A percentile compares a stretch with the other conserved stretches of the same genome.
Evolutionary conservation across 2,329 filamentous ascomycete species (phyloP).

Genomic region (Beauveria australis): DNA sequence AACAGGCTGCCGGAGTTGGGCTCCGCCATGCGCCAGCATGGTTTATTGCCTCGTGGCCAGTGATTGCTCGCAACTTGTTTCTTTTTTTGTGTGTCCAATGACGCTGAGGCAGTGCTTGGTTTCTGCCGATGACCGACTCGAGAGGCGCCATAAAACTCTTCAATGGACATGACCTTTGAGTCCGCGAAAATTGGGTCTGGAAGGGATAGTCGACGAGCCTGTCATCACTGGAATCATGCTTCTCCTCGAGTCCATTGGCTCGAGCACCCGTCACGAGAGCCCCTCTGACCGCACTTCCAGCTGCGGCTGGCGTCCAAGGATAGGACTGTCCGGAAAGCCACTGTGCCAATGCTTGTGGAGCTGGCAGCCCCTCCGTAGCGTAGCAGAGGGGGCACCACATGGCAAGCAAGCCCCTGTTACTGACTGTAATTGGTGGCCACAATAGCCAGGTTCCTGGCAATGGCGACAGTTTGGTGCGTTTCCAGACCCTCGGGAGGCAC

Average conservation of each 20-base stretch:
- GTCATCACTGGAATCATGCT: not conserved
- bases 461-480: conserved; percentile 20
- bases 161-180: not conserved
- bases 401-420: conserved; percentile 11
- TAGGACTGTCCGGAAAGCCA: not conserved
- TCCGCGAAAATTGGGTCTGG: conserved; percentile 2
- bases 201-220: not conserved
- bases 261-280: not conserved
- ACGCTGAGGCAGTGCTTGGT: not conserved
- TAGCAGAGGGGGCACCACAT: conserved; percentile 9
- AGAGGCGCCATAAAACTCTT: not conserved
- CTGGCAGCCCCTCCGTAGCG: conserved; percentile 3
- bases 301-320: conserved; percentile 5
- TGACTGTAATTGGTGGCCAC: conserved; percentile 12
- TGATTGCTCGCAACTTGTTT: not conserved
- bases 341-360: not conserved
- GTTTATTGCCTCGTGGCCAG: not conserved
- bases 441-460: conserved; percentile 17
- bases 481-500: conserved; percentile 27
- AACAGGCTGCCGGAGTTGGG: not conserved
- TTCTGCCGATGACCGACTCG: not conserved
- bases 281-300: conserved; percentile 8
- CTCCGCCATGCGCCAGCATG: not conserved
- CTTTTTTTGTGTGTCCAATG: not conserved
- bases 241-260: conserved; percentile 1